A percentile compares a stretch with the other conserved stretches of the same genome.
phyloP scores from a whole-genome alignment of 2,329 filamentous ascomycete genomes.

The Aureobasidium sp. region DNA sequence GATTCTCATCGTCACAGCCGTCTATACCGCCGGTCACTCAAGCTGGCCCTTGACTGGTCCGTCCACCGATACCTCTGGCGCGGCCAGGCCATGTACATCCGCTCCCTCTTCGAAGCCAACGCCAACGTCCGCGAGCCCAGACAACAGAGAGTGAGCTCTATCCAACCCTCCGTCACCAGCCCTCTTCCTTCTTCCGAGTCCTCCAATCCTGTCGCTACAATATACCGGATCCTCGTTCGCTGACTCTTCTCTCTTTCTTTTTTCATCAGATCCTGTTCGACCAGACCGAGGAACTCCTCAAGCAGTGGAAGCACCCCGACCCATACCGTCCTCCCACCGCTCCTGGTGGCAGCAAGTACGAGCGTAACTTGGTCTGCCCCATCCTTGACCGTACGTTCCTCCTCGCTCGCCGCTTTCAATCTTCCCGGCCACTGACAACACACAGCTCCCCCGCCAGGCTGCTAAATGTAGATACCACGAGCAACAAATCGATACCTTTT shows the following conservation, averaged over 20 bases:
- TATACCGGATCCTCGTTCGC: background rate
- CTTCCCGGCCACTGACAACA: background rate
- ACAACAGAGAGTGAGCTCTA: conserved; percentile 64
- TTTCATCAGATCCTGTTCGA: conserved; percentile 62
- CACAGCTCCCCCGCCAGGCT: conserved; percentile 39
- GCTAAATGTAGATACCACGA: conserved; percentile 11
- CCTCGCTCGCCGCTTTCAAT: background rate
- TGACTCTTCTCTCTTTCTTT: background rate
- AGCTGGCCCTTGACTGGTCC: conserved; percentile 90
- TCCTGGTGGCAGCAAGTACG: conserved; percentile 94
- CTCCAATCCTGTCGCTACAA: conserved; percentile 10
- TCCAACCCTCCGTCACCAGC: background rate
- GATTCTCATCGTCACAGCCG: conserved; percentile 35
- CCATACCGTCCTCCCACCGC: conserved; percentile 84
- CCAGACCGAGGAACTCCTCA: conserved; percentile 79
- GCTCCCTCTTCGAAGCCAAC: conserved; percentile 91
- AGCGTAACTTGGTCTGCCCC: conserved; percentile 79
- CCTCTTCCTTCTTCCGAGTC: background rate
- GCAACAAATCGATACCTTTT: conserved; percentile 1
- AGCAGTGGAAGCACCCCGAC: conserved; percentile 97
- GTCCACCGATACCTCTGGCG: conserved; percentile 91
- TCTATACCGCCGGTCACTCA: conserved; percentile 86
- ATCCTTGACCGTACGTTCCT: conserved; percentile 65
- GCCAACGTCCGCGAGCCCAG: conserved; percentile 73
- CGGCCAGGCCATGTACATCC: conserved; percentile 91